phyloP scores from a whole-genome alignment of 352 stramenopile species.

The Phytophthora citricola region DNA sequence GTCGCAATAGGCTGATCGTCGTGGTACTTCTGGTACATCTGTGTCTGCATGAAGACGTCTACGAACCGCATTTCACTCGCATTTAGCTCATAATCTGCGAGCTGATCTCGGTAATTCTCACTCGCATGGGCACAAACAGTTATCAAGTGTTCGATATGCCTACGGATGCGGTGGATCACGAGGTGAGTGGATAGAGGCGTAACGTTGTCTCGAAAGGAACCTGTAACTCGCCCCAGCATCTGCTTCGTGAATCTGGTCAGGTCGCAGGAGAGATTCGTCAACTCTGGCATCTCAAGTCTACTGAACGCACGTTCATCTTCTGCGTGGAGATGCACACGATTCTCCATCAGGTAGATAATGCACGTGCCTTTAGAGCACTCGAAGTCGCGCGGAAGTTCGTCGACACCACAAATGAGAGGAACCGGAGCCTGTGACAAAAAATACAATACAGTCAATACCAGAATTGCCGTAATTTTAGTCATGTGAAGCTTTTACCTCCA shows the following conservation, averaged over 20 bases:
- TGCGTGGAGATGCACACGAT: slow-evolving; percentile 40
- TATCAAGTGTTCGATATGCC: slow-evolving; percentile 52
- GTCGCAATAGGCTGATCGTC: slow-evolving; percentile 38
- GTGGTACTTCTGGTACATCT: slow-evolving; percentile 67
- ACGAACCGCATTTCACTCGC: slow-evolving; percentile 34
- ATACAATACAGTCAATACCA: slow-evolving; percentile 1
- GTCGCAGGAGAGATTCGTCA: slow-evolving; percentile 40
- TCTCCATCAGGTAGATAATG: slow-evolving; percentile 40
- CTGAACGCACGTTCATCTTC: slow-evolving; percentile 37
- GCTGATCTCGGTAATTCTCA: background rate
- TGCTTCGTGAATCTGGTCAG: slow-evolving; percentile 45
- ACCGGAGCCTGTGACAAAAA: slow-evolving; percentile 44
- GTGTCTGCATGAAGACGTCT: slow-evolving; percentile 42
- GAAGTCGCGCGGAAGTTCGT: slow-evolving; percentile 46
- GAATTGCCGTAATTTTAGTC: background rate
- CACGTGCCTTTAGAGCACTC: slow-evolving; percentile 47
- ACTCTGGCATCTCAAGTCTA: slow-evolving; percentile 35
- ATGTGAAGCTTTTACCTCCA: slow-evolving; percentile 41
- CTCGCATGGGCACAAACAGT: slow-evolving; percentile 14
- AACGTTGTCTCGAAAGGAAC: slow-evolving; percentile 30
- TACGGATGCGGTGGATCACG: slow-evolving; percentile 53
- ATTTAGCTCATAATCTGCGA: slow-evolving; percentile 7
- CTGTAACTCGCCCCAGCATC: slow-evolving; percentile 33
- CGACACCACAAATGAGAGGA: slow-evolving; percentile 58
- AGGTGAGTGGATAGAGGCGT: slow-evolving; percentile 48